A percentile compares a stretch with the other conserved stretches of the same genome.
Evolutionary conservation across 2,329 filamentous ascomycete species (phyloP).

Genomic region (Cercospora berteroae): DNA sequence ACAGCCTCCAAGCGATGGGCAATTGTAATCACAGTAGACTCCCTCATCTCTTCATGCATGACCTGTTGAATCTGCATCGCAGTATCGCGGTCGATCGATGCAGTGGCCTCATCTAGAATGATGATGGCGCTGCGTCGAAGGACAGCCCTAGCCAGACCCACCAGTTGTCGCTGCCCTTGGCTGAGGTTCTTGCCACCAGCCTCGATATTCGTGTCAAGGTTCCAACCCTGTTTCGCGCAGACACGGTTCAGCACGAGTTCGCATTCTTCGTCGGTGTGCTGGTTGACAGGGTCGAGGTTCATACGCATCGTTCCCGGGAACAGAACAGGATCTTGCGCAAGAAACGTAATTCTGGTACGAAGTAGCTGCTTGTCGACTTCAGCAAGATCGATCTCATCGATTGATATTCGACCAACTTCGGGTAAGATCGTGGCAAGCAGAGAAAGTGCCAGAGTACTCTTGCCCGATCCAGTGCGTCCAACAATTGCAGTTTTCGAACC

Average conservation of each 20-base stretch:
- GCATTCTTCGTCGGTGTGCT: conserved; percentile 58
- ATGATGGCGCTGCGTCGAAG: conserved; percentile 60
- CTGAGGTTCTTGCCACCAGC: conserved; percentile 61
- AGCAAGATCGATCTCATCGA: conserved; percentile 61
- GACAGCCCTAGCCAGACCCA: conserved; percentile 63
- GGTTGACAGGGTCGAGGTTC: conserved; percentile 61
- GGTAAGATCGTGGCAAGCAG: conserved; percentile 59
- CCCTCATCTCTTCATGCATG: conserved; percentile 55
- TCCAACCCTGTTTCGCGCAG: conserved; percentile 57
- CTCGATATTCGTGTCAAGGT: conserved; percentile 56
- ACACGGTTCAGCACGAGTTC: conserved; percentile 54
- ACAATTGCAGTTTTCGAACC: conserved; percentile 77
- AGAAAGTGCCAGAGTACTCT: conserved; percentile 69
- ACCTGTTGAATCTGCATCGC: conserved; percentile 56
- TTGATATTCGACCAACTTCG: conserved; percentile 55
- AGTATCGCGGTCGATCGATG: conserved; percentile 63
- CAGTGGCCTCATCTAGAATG: conserved; percentile 66
- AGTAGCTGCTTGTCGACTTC: conserved; percentile 59
- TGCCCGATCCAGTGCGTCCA: conserved; percentile 78
- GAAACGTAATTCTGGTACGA: conserved; percentile 62
- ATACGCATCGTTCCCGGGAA: conserved; percentile 61
- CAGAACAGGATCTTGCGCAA: conserved; percentile 65
- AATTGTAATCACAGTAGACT: conserved; percentile 63
- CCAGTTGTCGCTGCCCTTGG: conserved; percentile 64
- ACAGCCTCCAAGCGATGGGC: conserved; percentile 65